Evolutionary conservation across 306 rosid genomes (phyloP), one percentile per base, ranked within the genome.

Genomic region (Boehmeria nivea): DNA sequence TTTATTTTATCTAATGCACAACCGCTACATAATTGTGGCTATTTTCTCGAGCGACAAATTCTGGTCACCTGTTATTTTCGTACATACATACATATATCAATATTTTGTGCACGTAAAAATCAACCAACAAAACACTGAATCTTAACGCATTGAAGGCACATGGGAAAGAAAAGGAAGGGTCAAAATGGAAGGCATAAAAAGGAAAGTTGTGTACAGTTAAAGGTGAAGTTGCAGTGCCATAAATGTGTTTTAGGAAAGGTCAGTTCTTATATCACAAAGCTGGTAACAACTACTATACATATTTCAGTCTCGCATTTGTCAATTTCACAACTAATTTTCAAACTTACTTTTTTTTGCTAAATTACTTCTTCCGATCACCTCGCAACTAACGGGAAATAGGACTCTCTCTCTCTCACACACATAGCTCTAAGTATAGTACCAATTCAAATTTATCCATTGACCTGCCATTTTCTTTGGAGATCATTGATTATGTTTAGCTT

Each of bases 311-410:
- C 17, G 1, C 17, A 31, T 26, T 45, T 17, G 39, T 59, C 43
- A 28, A 28, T 59, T 59, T 45, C 17, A 45, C 64, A 27, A 59
- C 28, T 59, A 27, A 12, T 10, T 59, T 45, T 45, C 53, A 19
- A 43, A 24, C 51, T 39, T 9, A n/a, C 51, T 3, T n/a, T 38
- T 15, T 19, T 42, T 8, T 16, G 21, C 14, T 15, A 38, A 13
- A 4, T 25, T 13, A 16, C 24, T n/a, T 25, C 38, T 22, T 42
- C 51, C 9, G 23, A 58, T 3, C 19, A 28, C 26, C 54, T 43
- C 5, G 43, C 17, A 43, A 43, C 39, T 4, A 43, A 59, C 24
- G 16, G 33, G 43, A 59, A 59, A 59, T 16, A 28, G 64, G 39
- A 27, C 23, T 51, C 56, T 23, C 13, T 20, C n/a, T n/a, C n/a